Conservation (phyloP, 176 grass and related monocot genomes). For the Zoysia pacifica region DNA sequence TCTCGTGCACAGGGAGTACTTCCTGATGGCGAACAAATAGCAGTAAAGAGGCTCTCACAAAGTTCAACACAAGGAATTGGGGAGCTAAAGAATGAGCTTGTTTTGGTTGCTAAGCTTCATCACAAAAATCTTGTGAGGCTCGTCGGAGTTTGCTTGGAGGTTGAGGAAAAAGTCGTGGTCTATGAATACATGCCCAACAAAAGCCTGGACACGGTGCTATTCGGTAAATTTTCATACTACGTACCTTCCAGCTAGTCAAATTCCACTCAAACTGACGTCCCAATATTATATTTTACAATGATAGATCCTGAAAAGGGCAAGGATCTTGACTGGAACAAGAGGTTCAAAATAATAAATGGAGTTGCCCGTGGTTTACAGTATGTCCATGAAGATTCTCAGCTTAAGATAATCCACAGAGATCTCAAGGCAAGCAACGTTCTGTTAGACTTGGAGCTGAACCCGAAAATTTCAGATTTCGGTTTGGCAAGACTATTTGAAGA, state of each 20-base stretch:
- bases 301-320: not conserved
- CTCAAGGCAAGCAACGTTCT: conserved; percentile 44
- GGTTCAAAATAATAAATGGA: not conserved
- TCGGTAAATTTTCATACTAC: conserved; percentile 28
- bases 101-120: conserved; percentile 66
- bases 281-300: not conserved
- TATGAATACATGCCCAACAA: conserved; percentile 67
- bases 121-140: conserved; percentile 82
- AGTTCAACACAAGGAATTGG: conserved; percentile 67
- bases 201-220: conserved; percentile 78
- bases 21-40: conserved; percentile 47
- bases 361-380: conserved; percentile 22
- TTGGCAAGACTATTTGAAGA: conserved; percentile 59
- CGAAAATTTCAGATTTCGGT: conserved; percentile 82
- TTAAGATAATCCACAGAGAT: conserved; percentile 49
- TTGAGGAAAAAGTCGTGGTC: conserved; percentile 66
- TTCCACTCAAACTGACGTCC: too few species aligned
- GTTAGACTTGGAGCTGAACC: conserved; percentile 51
- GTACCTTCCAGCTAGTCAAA: too few species aligned
- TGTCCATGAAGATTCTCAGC: conserved; percentile 78
- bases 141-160: conserved; percentile 69
- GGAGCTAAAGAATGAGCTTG: conserved; percentile 56
- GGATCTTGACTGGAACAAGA: not conserved
- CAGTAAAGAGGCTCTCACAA: conserved; percentile 57
- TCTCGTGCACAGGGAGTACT: conserved; percentile 52